Evolutionary conservation across 2,329 filamentous ascomycete genomes (phyloP).

Genomic region (Didymella lethalis): DNA sequence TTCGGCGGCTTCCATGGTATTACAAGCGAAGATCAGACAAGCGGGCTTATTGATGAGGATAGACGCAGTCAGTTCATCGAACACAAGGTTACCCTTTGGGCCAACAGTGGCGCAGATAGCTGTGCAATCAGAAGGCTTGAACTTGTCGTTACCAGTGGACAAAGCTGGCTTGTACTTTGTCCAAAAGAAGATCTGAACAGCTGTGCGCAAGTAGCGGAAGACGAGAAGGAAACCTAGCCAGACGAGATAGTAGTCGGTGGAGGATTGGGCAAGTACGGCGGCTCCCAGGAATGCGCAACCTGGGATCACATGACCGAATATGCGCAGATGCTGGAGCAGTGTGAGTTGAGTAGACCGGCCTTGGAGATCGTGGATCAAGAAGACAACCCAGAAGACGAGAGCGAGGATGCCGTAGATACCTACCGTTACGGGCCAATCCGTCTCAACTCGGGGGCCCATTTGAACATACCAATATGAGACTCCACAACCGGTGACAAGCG

Average conservation of each 20-base stretch:
- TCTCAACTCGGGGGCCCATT: background rate
- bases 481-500: background rate
- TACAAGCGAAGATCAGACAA: slow-evolving; percentile 30
- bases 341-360: background rate
- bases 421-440: background rate
- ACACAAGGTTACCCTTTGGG: slow-evolving; percentile 16
- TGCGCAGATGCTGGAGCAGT: slow-evolving; percentile 1
- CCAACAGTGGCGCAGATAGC: slow-evolving; percentile 35
- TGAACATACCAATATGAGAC: background rate
- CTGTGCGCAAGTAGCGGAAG: slow-evolving; percentile 34
- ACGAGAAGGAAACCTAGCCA: slow-evolving; percentile 26
- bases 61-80: slow-evolving; percentile 18
- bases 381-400: slow-evolving; percentile 12
- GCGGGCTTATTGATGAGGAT: slow-evolving; percentile 28
- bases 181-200: slow-evolving; percentile 29
- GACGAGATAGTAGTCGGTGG: slow-evolving; percentile 13
- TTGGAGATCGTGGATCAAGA: slow-evolving; percentile 19
- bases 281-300: slow-evolving; percentile 18
- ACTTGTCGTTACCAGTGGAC: background rate
- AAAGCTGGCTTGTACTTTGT: slow-evolving; percentile 24
- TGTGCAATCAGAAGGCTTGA: slow-evolving; percentile 25
- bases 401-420: background rate
- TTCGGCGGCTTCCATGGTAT: slow-evolving; percentile 9
- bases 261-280: slow-evolving; percentile 2
- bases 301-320: slow-evolving; percentile 26